phyloP scores from a whole-genome alignment of 805 yeast species.

The Hanseniaspora lindneri region DNA sequence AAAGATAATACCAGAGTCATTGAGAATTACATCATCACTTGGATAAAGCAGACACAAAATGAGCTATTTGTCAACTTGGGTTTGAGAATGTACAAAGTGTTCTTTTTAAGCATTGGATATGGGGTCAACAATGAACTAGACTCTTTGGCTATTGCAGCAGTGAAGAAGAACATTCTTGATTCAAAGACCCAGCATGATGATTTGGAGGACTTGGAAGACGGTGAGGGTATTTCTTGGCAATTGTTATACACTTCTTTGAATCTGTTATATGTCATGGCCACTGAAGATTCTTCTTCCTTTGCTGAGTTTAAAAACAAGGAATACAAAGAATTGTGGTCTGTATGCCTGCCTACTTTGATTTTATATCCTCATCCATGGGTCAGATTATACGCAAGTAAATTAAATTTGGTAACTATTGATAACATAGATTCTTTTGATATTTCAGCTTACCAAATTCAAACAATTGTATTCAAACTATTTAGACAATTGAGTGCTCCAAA shows the following conservation, averaged over 20 bases:
- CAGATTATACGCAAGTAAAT: conserved; percentile 51
- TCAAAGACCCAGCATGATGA: conserved; percentile 7
- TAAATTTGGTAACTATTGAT: conserved; percentile 43
- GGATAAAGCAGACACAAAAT: conserved; percentile 52
- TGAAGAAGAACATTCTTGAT: conserved; percentile 25
- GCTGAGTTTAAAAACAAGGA: conserved; percentile 21
- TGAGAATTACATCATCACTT: conserved; percentile 36
- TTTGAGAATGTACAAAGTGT: conserved; percentile 57
- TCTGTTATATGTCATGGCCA: conserved; percentile 36
- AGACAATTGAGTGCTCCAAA: conserved; percentile 77
- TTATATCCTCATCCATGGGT: conserved; percentile 91
- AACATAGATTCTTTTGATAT: conserved; percentile 31
- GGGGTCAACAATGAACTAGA: conserved; percentile 34
- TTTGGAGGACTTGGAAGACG: conserved; percentile 28
- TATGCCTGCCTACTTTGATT: conserved; percentile 25
- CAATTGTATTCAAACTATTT: conserved; percentile 51
- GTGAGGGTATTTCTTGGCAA: conserved; percentile 59
- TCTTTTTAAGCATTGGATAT: conserved; percentile 27
- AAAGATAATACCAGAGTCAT: conserved; percentile 27
- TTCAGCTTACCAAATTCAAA: conserved; percentile 44
- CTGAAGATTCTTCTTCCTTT: conserved; percentile 27
- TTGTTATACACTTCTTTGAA: conserved; percentile 54
- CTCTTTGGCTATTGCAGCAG: conserved; percentile 30
- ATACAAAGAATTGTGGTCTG: conserved; percentile 41
- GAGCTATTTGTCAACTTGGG: conserved; percentile 56